These are phyloP conservation scores for Hirsutella thompsonii DNA, from an alignment of 2,329 filamentous ascomycete genomes.

Conservation along the genomic window DNA sequence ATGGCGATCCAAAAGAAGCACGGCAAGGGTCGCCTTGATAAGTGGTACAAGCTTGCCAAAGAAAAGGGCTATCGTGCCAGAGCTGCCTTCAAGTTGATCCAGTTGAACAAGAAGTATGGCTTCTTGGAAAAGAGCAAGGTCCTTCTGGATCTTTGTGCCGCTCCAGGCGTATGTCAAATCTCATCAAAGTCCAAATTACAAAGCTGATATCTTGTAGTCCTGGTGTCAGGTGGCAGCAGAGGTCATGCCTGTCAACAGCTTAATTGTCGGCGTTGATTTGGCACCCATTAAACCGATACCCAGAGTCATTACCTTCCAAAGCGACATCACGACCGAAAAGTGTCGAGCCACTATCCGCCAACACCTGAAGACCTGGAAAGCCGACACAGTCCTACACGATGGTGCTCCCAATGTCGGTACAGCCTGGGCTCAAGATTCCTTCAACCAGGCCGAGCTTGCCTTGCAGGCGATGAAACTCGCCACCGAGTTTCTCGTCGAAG, in stretches of 20 bases:
- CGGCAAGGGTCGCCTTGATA: constrained; percentile 95
- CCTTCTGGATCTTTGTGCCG: constrained; percentile 91
- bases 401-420: constrained; percentile 97
- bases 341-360: constrained; percentile 79
- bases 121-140: constrained; percentile 97
- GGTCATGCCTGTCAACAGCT: constrained; percentile 78
- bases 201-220: constrained; percentile 36
- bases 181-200: neutral
- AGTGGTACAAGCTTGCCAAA: constrained; percentile 98
- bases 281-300: constrained; percentile 93
- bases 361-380: constrained; percentile 93
- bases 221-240: constrained; percentile 96
- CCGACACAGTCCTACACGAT: constrained; percentile 89
- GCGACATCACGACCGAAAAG: constrained; percentile 95
- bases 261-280: constrained; percentile 91
- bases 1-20: constrained; percentile 99
- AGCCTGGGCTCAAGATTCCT: constrained; percentile 96
- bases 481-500: constrained; percentile 80
- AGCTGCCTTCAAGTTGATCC: constrained; percentile 95
- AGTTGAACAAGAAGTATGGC: constrained; percentile 98
- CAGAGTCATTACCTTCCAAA: constrained; percentile 87
- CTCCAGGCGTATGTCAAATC: constrained; percentile 60
- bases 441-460: constrained; percentile 89
- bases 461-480: constrained; percentile 86
- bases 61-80: constrained; percentile 94